phyloP scores from a whole-genome alignment of 2,329 filamentous ascomycete species.

The Ceratocystis papillata region DNA sequence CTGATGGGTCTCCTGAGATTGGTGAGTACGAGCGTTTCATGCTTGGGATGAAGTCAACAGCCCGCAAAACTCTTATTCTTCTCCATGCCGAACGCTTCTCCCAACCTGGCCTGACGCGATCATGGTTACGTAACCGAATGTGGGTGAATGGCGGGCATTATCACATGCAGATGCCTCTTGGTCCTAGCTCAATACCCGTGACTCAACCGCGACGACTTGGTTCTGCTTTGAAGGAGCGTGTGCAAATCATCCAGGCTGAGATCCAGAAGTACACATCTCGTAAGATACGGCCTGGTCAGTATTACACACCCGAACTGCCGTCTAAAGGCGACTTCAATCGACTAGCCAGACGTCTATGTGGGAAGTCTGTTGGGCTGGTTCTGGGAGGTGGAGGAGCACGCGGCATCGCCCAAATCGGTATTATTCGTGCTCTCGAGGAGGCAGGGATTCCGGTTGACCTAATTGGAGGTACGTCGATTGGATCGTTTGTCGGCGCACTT shows the following conservation, averaged over 20 bases:
- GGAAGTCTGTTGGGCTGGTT: constrained; percentile 88
- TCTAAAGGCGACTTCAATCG: constrained; percentile 97
- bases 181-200: constrained; percentile 19
- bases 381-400: constrained; percentile 87
- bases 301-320: constrained; percentile 83
- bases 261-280: constrained; percentile 96
- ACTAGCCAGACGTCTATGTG: constrained; percentile 76
- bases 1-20: constrained; percentile 78
- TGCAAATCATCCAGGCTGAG: constrained; percentile 89
- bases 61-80: constrained; percentile 81
- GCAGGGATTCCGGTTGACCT: constrained; percentile 93
- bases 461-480: constrained; percentile 90
- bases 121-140: constrained; percentile 82
- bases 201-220: constrained; percentile 59
- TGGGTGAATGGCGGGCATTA: constrained; percentile 99
- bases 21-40: constrained; percentile 96
- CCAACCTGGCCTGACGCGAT: constrained; percentile 67
- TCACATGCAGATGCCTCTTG: constrained; percentile 72
- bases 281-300: constrained; percentile 74
- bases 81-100: constrained; percentile 85
- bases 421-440: constrained; percentile 91
- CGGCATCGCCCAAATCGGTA: constrained; percentile 83
- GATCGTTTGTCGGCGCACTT: constrained; percentile 84
- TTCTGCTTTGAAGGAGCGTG: constrained; percentile 76
- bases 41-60: constrained; percentile 93